phyloP scores from a whole-genome alignment of 2,329 filamentous ascomycete species.

The Monosporascus sp. region DNA sequence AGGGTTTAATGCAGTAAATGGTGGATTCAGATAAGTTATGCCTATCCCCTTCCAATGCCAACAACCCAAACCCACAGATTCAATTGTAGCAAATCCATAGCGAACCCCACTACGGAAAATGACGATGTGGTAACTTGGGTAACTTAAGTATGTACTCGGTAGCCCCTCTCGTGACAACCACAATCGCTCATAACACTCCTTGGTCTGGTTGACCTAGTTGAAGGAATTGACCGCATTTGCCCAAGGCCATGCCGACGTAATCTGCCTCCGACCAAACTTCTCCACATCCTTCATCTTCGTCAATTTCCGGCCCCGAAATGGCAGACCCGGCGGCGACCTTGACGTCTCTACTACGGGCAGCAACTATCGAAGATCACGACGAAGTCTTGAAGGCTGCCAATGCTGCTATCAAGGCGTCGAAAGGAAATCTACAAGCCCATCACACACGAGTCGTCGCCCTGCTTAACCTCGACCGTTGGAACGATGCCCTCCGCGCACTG shows the following conservation, averaged over 20 bases:
- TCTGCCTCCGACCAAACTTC: neutral
- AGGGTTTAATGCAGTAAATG: too few relatives aligned
- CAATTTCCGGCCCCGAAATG: slow-evolving; percentile 18
- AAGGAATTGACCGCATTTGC: too few relatives aligned
- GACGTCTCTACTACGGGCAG: slow-evolving; percentile 46
- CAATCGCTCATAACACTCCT: too few relatives aligned
- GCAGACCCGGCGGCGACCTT: slow-evolving; percentile 45
- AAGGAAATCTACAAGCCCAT: slow-evolving; percentile 50
- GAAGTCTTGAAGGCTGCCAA: slow-evolving; percentile 63
- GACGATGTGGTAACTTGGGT: neutral
- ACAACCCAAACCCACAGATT: neutral
- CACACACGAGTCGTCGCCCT: slow-evolving; percentile 69
- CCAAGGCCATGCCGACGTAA: neutral
- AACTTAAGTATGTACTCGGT: neutral
- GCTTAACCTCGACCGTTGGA: slow-evolving; percentile 75
- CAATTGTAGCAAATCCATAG: neutral
- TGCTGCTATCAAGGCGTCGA: slow-evolving; percentile 56
- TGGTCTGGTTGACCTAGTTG: too few relatives aligned
- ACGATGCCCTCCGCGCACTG: slow-evolving; percentile 67
- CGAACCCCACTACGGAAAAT: neutral
- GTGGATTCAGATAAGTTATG: too few relatives aligned
- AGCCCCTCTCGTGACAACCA: neutral
- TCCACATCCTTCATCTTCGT: neutral
- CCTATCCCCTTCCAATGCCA: too few relatives aligned
- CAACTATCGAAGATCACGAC: slow-evolving; percentile 64